Percentiles rank a stretch among this genome's conserved stretches.
Conservation (phyloP, 257 asterid genomes). For the Forsythia viridissima region DNA sequence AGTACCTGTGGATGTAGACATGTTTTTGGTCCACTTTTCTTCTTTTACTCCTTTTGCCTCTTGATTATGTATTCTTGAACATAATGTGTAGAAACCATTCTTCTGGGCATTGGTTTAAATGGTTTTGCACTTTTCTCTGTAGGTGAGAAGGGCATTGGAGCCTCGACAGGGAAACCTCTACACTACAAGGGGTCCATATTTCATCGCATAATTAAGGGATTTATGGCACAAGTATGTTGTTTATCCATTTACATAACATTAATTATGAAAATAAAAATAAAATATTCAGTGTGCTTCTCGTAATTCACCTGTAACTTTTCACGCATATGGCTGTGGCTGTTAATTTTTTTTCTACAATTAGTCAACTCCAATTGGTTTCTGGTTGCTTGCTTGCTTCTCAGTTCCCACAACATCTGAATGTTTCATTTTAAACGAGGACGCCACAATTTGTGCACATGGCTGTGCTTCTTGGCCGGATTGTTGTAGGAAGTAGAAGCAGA, state of each 20-base stretch:
- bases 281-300: not conserved
- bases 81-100: not conserved
- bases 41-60: not conserved
- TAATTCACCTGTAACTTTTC: not conserved
- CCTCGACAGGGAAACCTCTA: constrained; percentile 79
- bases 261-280: not conserved
- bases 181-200: constrained; percentile 88
- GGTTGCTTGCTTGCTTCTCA: not conserved
- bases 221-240: constrained; percentile 91
- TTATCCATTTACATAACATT: constrained; percentile 7
- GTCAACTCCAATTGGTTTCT: constrained; percentile 12
- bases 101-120: constrained; percentile 4
- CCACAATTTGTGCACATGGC: not conserved
- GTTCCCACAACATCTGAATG: not conserved
- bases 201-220: constrained; percentile 93
- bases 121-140: constrained; percentile 28
- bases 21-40: not conserved
- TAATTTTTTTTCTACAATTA: not conserved
- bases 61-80: not conserved
- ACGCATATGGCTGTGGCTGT: not conserved
- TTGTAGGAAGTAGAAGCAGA: not conserved
- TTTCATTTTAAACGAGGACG: not conserved
- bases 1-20: not conserved
- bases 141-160: constrained; percentile 95
- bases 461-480: not conserved